phyloP scores from a whole-genome alignment of 371 early-diverging fungal genomes.

The Capillidium rhysosporum region DNA sequence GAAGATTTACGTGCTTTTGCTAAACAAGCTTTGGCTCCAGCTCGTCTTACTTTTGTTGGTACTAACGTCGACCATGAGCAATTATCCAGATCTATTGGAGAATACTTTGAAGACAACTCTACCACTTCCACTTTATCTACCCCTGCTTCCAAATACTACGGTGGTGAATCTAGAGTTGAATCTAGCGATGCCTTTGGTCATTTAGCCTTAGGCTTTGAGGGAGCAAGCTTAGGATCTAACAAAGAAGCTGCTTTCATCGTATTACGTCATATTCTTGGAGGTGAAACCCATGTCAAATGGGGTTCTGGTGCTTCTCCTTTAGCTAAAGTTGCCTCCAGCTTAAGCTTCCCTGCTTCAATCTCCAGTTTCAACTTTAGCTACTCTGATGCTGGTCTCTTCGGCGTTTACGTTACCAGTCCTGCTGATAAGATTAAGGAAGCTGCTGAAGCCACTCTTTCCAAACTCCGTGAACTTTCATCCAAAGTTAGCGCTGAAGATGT shows the following conservation, averaged over 20 bases:
- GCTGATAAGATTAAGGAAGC: slow-evolving; percentile 31
- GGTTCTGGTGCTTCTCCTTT: slow-evolving; percentile 48
- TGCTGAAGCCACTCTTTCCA: slow-evolving; percentile 42
- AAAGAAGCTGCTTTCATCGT: slow-evolving; percentile 57
- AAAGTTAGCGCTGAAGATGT: slow-evolving; percentile 39
- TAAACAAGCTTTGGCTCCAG: slow-evolving; percentile 37
- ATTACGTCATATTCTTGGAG: slow-evolving; percentile 63
- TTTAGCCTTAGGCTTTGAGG: slow-evolving; percentile 33
- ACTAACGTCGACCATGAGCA: slow-evolving; percentile 56
- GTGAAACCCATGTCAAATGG: slow-evolving; percentile 53
- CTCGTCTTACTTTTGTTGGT: slow-evolving; percentile 68
- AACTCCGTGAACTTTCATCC: slow-evolving; percentile 37
- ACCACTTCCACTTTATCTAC: slow-evolving; percentile 19
- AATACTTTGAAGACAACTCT: slow-evolving; percentile 19
- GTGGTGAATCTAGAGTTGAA: slow-evolving; percentile 67
- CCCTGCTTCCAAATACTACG: slow-evolving; percentile 43
- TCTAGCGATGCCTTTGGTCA: slow-evolving; percentile 18
- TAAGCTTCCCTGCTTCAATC: slow-evolving; percentile 26
- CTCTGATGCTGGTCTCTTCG: slow-evolving; percentile 87
- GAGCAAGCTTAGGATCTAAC: slow-evolving; percentile 57
- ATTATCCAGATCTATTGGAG: slow-evolving; percentile 19
- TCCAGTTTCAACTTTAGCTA: slow-evolving; percentile 71
- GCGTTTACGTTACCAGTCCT: slow-evolving; percentile 51
- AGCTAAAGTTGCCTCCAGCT: slow-evolving; percentile 36
- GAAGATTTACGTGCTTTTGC: slow-evolving; percentile 54